phyloP scores from a whole-genome alignment of 2,329 filamentous ascomycete genomes.

The Paradendryphiella salina region DNA sequence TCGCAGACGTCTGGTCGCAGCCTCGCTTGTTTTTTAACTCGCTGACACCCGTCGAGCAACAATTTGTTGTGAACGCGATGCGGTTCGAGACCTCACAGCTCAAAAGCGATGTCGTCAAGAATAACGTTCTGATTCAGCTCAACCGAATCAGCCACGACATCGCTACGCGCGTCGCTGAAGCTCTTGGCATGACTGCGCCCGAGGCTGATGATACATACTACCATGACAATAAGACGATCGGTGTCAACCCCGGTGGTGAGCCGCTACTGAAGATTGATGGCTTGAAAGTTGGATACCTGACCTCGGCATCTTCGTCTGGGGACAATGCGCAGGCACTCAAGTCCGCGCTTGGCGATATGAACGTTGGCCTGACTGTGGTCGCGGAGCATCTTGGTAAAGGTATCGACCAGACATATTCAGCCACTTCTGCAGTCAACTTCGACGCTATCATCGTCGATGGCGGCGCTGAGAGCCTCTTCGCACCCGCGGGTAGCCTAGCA shows the following conservation, averaged over 20 bases:
- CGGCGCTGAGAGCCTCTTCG: conserved; percentile 61
- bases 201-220: conserved; percentile 66
- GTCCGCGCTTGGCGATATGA: conserved; percentile 53
- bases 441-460: conserved; percentile 66
- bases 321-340: conserved; percentile 59
- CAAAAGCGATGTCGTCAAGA: conserved; percentile 60
- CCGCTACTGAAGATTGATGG: conserved; percentile 64
- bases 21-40: conserved; percentile 76
- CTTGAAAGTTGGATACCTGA: conserved; percentile 66
- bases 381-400: conserved; percentile 60
- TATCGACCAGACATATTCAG: conserved; percentile 67
- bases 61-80: conserved; percentile 72
- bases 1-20: conserved; percentile 73
- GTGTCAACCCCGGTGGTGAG: conserved; percentile 62
- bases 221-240: conserved; percentile 67
- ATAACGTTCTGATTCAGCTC: conserved; percentile 68
- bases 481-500: conserved; percentile 26
- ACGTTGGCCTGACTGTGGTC: conserved; percentile 63
- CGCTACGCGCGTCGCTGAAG: conserved; percentile 64
- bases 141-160: conserved; percentile 71
- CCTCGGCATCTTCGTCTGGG: conserved; percentile 51
- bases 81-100: conserved; percentile 70
- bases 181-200: conserved; percentile 63
- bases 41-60: conserved; percentile 65
- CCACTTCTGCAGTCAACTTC: conserved; percentile 64